Conservation (phyloP, 2,329 filamentous ascomycete genomes). For the Colletotrichum spinosum region DNA sequence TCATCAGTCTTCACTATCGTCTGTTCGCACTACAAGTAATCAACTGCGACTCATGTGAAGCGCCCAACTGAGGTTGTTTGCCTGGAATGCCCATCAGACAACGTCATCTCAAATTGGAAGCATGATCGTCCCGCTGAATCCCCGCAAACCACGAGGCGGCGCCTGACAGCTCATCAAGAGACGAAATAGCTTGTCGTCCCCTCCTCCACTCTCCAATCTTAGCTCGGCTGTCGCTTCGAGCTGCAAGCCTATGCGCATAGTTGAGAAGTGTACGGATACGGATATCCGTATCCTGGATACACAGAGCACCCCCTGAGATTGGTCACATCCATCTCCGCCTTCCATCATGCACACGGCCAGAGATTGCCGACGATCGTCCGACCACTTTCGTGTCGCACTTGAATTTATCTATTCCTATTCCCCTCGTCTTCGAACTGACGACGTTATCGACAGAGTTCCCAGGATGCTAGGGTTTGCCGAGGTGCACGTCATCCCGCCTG, state of each 20-base stretch:
- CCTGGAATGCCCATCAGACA: neutral
- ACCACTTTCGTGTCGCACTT: slow-evolving; percentile 23
- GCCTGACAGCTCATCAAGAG: slow-evolving; percentile 30
- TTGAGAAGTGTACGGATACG: too few relatives aligned
- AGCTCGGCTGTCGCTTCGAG: slow-evolving; percentile 1
- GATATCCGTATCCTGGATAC: too few relatives aligned
- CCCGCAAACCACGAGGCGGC: slow-evolving; percentile 33
- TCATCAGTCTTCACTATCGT: too few relatives aligned
- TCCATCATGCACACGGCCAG: slow-evolving; percentile 22
- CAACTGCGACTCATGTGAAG: too few relatives aligned
- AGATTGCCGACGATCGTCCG: slow-evolving; percentile 33
- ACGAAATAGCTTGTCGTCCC: slow-evolving; percentile 21
- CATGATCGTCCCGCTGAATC: slow-evolving; percentile 32
- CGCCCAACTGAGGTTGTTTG: too few relatives aligned
- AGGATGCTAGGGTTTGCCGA: slow-evolving; percentile 37
- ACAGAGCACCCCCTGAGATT: slow-evolving; percentile 3
- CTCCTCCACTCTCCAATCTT: slow-evolving; percentile 15
- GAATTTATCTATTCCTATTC: neutral
- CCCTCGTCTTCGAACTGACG: slow-evolving; percentile 12
- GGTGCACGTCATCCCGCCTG: slow-evolving; percentile 36
- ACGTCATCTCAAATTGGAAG: slow-evolving; percentile 26
- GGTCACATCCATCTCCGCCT: slow-evolving; percentile 15
- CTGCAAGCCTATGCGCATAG: neutral
- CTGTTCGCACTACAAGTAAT: too few relatives aligned
- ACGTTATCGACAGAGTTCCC: slow-evolving; percentile 34